Evolutionary conservation across 768 basidiomycete species (phyloP).

Genomic region (Floccularia luteovirens): DNA sequence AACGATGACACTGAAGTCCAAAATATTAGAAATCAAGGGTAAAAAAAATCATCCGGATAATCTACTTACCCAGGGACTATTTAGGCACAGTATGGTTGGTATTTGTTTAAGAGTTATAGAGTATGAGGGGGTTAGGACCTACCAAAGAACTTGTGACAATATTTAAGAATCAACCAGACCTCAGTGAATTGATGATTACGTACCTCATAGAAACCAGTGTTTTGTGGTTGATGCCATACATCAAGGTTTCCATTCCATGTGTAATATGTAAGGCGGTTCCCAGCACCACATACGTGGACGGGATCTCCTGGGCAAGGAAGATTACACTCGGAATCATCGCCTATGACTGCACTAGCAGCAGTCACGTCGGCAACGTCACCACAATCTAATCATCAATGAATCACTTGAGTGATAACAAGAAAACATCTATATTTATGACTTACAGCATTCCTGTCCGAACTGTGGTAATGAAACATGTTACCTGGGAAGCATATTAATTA

Average conservation of each 20-base stretch:
- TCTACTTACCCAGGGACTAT: slow-evolving; percentile 40
- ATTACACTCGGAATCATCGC: slow-evolving; percentile 33
- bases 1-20: slow-evolving; percentile 46
- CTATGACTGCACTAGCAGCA: slow-evolving; percentile 26
- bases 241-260: slow-evolving; percentile 45
- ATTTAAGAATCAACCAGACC: slow-evolving; percentile 3
- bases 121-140: slow-evolving; percentile 10
- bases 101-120: neutral
- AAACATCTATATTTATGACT: slow-evolving; percentile 15
- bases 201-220: slow-evolving; percentile 68
- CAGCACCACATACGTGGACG: slow-evolving; percentile 59
- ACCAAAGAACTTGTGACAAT: slow-evolving; percentile 36
- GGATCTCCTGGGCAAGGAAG: slow-evolving; percentile 66
- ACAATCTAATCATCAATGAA: slow-evolving; percentile 38
- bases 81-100: slow-evolving; percentile 3
- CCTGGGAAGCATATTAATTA: slow-evolving; percentile 1
- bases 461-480: slow-evolving; percentile 12
- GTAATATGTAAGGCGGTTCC: slow-evolving; percentile 44
- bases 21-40: slow-evolving; percentile 6
- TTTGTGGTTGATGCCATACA: slow-evolving; percentile 57
- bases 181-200: slow-evolving; percentile 10
- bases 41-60: neutral
- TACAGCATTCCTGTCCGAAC: slow-evolving; percentile 70
- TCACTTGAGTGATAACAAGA: neutral
- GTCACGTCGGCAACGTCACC: slow-evolving; percentile 58